Conservation (phyloP, 495 filamentous ascomycete genomes). For the Ascobolus immersus region DNA sequence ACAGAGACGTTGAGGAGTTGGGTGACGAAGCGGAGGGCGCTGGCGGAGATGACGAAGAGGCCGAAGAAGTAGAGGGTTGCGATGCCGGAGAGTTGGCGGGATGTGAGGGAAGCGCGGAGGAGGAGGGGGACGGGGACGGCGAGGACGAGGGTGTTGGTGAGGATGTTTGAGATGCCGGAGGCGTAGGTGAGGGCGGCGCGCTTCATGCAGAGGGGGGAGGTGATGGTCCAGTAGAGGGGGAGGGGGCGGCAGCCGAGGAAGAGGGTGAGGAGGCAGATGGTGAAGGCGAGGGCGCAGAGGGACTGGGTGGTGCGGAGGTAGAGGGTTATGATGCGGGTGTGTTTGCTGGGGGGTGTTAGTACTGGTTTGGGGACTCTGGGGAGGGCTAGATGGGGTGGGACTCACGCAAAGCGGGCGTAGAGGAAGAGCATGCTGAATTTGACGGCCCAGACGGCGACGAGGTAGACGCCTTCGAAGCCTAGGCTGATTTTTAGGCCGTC, state of each 20-base stretch:
- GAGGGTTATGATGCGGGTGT: conserved; percentile 11
- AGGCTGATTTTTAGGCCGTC: conserved; percentile 12
- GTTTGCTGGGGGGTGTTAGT: conserved; percentile 8
- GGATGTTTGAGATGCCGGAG: conserved; percentile 14
- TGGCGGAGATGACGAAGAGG: conserved; percentile 14
- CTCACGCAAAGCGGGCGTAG: conserved; percentile 14
- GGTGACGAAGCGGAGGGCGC: conserved; percentile 14
- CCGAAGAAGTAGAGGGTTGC: conserved; percentile 14
- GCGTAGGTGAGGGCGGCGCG: conserved; percentile 11
- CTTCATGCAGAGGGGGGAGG: conserved; percentile 8
- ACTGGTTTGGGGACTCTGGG: background rate
- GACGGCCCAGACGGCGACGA: conserved; percentile 14
- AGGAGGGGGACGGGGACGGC: conserved; percentile 12
- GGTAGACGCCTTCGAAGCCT: conserved; percentile 12
- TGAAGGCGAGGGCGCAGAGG: conserved; percentile 10
- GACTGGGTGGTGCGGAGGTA: conserved; percentile 13
- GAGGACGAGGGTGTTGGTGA: conserved; percentile 16
- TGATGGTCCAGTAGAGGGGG: conserved; percentile 10
- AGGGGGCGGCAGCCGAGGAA: conserved; percentile 14
- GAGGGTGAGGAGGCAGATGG: conserved; percentile 10
- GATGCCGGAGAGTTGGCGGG: conserved; percentile 9
- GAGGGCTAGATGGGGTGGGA: background rate
- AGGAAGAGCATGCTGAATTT: conserved; percentile 16
- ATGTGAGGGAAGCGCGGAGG: conserved; percentile 12
- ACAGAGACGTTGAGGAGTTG: conserved; percentile 14